These are phyloP conservation scores for Sugiyamaella xylanicola DNA, from an alignment of 1,139 yeast genomes.

Conservation along the genomic window DNA sequence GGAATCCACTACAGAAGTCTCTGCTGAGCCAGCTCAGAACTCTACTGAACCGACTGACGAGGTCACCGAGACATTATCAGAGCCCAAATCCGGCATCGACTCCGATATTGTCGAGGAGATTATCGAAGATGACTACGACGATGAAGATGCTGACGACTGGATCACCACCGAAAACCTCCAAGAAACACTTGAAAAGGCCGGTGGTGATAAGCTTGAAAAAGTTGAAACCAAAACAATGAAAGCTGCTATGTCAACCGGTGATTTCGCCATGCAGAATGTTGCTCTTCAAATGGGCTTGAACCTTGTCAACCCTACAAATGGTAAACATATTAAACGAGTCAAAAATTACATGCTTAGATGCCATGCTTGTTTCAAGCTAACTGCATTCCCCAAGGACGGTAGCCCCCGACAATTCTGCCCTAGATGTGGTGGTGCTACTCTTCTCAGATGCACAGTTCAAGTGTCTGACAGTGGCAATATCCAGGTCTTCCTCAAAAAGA, in stretches of 20 bases:
- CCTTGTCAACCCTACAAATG: slow-evolving; percentile 81
- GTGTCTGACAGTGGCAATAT: slow-evolving; percentile 78
- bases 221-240: slow-evolving; percentile 42
- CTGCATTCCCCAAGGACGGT: slow-evolving; percentile 77
- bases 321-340: slow-evolving; percentile 79
- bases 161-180: slow-evolving; percentile 84
- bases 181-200: slow-evolving; percentile 67
- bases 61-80: too few relatives aligned
- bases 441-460: slow-evolving; percentile 87
- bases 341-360: slow-evolving; percentile 94
- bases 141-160: slow-evolving; percentile 88
- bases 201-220: slow-evolving; percentile 47
- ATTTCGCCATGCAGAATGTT: slow-evolving; percentile 96
- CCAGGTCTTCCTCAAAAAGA: slow-evolving; percentile 86
- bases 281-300: slow-evolving; percentile 87
- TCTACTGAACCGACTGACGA: too few relatives aligned
- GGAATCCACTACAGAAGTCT: neutral
- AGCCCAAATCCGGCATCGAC: neutral
- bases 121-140: slow-evolving; percentile 57
- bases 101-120: slow-evolving; percentile 44
- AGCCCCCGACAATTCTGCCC: slow-evolving; percentile 87
- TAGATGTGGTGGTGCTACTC: slow-evolving; percentile 91
- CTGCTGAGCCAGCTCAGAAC: slow-evolving; percentile 18
- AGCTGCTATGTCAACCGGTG: slow-evolving; percentile 91
- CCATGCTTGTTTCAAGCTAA: slow-evolving; percentile 89